Base-by-base conservation (phyloP, 2,329 filamentous ascomycete species). In the Reticulascus tulasneorum region DNA sequence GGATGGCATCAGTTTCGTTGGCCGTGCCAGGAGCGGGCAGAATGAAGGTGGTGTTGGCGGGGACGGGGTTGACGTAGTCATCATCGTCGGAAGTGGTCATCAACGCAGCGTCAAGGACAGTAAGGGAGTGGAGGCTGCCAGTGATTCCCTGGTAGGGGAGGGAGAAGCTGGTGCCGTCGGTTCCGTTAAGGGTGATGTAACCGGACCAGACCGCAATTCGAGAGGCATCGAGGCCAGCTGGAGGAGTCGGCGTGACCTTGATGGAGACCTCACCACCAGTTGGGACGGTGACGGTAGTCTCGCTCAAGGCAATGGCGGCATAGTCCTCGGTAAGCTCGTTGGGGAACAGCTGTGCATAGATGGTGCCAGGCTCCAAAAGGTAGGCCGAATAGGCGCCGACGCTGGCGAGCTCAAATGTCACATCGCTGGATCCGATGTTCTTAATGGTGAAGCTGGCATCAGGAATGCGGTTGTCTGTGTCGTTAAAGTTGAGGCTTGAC, bases 401-500 rank as follows among this genome's bases (percentile, higher is more conserved):
- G 41, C 78, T 64, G 18, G 62, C 64, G 9, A 83, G 57, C 7
- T 62, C 60, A 55, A 78, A 80, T 6, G 69, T 71, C 32, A 77
- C 53, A 1, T 62, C 53, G 17, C 63, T 59, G 12, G 55, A 55
- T 29, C 71, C 73, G 6, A 62, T 62, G 60, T 83, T 84, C 47
- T 56, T 65, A 45, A 84, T 64, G 24, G 63, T 69, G 50, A 83
- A 78, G 44, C 69, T 67, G 27, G 69, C 59, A 3, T 59, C 61
- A 9, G 62, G 54, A 29, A 54, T 53, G 43, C 79, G 71, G 61
- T 82, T 53, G 45, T 75, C 73, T 0, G 77, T 79, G 53, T 84
- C 79, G 51, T 83, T 82, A 59, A 82, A 81, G 4, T 74, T 69
- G 11, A 84, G 56, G 52, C 70, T 75, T n/a, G 73, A 73, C 9